These are phyloP conservation scores for Linanthus parryae DNA, from an alignment of 148 eudicot species.

Conservation along the genomic window DNA sequence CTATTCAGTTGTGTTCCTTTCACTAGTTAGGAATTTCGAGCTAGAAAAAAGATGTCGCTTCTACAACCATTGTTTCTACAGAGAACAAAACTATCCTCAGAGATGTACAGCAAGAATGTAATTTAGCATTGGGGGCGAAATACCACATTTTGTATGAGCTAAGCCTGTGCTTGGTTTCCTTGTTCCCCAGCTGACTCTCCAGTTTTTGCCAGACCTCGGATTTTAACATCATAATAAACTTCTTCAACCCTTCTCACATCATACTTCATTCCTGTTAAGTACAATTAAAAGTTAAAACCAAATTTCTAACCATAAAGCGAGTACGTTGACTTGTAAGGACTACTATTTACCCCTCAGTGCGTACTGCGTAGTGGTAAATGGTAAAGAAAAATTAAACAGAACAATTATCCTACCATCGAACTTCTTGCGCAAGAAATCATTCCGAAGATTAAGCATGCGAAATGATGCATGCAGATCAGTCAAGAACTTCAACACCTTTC, in stretches of 20 bases:
- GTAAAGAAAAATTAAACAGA: neutral
- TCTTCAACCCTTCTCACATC: conserved; percentile 92
- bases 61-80: no score
- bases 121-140: no score
- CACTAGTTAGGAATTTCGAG: no score
- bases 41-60: no score
- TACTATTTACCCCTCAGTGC: neutral
- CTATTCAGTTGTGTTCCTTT: no score
- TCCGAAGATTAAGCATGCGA: conserved; percentile 95
- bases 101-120: no score
- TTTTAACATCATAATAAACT: conserved; percentile 91
- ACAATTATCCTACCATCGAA: conserved; percentile 63
- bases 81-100: no score
- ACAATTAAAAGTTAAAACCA: no score
- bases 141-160: no score
- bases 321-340: neutral
- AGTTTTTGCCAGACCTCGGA: conserved; percentile 64
- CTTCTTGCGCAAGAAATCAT: conserved; percentile 92
- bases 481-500: conserved; percentile 75
- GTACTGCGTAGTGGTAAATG: no score
- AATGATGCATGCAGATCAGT: conserved; percentile 96
- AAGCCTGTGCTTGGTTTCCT: conserved; percentile 23
- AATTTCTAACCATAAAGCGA: no score
- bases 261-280: conserved; percentile 76
- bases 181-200: conserved; percentile 35